A percentile compares a stretch with the other conserved stretches of the same genome.
Evolutionary conservation across 2,329 filamentous ascomycete species (phyloP).

Genomic region (Sordariomycetes sp.): DNA sequence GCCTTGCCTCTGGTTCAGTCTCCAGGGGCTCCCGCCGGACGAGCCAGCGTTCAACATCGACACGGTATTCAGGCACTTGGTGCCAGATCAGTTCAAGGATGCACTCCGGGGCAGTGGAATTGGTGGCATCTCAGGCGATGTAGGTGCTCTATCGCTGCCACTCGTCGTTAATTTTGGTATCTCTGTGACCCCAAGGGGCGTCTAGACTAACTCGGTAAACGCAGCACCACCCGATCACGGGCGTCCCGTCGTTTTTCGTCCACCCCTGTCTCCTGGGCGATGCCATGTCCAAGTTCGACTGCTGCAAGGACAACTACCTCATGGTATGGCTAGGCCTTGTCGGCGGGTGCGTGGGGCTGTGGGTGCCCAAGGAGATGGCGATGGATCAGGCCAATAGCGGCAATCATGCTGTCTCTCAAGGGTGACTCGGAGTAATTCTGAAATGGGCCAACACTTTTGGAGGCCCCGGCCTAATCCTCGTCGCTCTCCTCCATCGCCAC

Average conservation of each 20-base stretch:
- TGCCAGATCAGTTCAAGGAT: slow-evolving; percentile 54
- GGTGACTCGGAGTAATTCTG: background rate
- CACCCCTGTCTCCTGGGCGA: slow-evolving; percentile 87
- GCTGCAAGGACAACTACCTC: slow-evolving; percentile 60
- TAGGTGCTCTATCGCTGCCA: slow-evolving; percentile 33
- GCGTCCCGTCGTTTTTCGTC: slow-evolving; percentile 74
- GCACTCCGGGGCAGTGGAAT: slow-evolving; percentile 52
- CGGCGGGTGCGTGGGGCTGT: slow-evolving; percentile 68
- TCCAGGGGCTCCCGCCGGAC: slow-evolving; percentile 45
- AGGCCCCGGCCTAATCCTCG: slow-evolving; percentile 44
- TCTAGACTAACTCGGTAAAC: slow-evolving; percentile 11
- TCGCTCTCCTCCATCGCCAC: slow-evolving; percentile 63
- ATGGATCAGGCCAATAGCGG: background rate
- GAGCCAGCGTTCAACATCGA: slow-evolving; percentile 53
- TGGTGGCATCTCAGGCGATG: slow-evolving; percentile 66
- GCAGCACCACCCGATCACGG: slow-evolving; percentile 75
- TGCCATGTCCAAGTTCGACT: slow-evolving; percentile 59
- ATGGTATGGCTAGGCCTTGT: slow-evolving; percentile 84
- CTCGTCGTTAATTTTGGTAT: background rate
- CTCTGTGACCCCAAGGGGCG: slow-evolving; percentile 6
- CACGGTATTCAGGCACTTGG: slow-evolving; percentile 58
- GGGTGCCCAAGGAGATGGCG: slow-evolving; percentile 62
- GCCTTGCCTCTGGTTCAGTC: slow-evolving; percentile 66
- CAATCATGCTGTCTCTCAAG: background rate
- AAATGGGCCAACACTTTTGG: background rate